Percentiles rank a stretch among this genome's conserved stretches.
Conservation (phyloP, 1,284 basidiomycete genomes). For the Melanopsichium pennsylvanicum region DNA sequence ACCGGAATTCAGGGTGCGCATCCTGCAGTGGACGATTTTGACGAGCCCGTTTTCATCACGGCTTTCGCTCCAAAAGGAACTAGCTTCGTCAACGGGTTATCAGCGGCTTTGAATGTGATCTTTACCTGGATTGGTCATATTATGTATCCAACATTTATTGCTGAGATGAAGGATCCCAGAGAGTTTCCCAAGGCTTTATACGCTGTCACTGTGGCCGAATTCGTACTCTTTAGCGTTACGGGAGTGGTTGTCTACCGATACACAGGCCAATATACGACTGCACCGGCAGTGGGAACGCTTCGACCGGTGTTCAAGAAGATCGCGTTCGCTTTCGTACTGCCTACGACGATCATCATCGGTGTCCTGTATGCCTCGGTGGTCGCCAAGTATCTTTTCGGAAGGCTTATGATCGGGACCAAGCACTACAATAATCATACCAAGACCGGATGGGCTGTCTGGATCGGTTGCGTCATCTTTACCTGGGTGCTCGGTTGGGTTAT, state of each 20-base stretch:
- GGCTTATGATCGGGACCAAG: slow-evolving; percentile 56
- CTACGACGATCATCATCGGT: slow-evolving; percentile 65
- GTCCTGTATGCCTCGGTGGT: slow-evolving; percentile 62
- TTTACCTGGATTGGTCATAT: slow-evolving; percentile 75
- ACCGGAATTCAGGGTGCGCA: slow-evolving; percentile 46
- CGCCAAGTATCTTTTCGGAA: slow-evolving; percentile 62
- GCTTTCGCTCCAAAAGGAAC: slow-evolving; percentile 67
- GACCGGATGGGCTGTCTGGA: slow-evolving; percentile 73
- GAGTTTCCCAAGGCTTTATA: slow-evolving; percentile 73
- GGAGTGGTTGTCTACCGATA: slow-evolving; percentile 74
- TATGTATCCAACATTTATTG: slow-evolving; percentile 69
- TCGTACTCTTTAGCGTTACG: slow-evolving; percentile 70
- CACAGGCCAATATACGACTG: slow-evolving; percentile 64
- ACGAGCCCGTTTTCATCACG: slow-evolving; percentile 43
- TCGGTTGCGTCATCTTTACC: slow-evolving; percentile 70
- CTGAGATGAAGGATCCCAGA: slow-evolving; percentile 72
- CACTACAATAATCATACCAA: slow-evolving; percentile 70
- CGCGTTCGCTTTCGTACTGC: slow-evolving; percentile 62
- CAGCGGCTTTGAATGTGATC: slow-evolving; percentile 68
- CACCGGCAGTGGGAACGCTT: slow-evolving; percentile 57
- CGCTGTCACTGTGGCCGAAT: slow-evolving; percentile 70
- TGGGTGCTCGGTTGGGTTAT: slow-evolving; percentile 75
- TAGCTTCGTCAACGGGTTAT: slow-evolving; percentile 71
- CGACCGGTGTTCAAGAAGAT: slow-evolving; percentile 55
- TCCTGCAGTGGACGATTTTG: slow-evolving; percentile 36